phyloP scores from a whole-genome alignment of 2,329 filamentous ascomycete genomes.

The Macrophomina tecta region DNA sequence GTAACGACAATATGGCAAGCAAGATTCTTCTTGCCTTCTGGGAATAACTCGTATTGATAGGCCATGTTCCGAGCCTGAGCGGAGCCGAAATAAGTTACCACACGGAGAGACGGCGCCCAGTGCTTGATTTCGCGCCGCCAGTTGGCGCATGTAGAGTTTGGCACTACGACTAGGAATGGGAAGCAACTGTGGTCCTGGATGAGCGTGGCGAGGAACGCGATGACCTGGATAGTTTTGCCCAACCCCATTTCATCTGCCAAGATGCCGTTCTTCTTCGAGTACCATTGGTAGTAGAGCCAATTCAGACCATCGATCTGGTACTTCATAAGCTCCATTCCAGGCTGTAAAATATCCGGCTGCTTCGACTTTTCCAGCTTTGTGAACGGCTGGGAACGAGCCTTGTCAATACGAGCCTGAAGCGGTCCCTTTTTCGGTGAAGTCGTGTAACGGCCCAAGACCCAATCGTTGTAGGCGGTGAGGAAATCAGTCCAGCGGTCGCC shows the following conservation, averaged over 20 bases:
- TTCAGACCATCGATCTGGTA: constrained; percentile 95
- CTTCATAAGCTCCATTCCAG: constrained; percentile 82
- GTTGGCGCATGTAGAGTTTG: constrained; percentile 95
- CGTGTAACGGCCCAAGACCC: constrained; percentile 79
- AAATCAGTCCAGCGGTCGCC: constrained; percentile 80
- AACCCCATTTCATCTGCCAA: constrained; percentile 98
- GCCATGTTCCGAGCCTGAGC: constrained; percentile 76
- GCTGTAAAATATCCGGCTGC: constrained; percentile 74
- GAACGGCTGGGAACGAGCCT: constrained; percentile 72
- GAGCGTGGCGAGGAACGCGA: constrained; percentile 78
- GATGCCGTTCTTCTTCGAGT: constrained; percentile 81
- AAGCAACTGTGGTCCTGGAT: constrained; percentile 70
- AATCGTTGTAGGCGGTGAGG: constrained; percentile 82
- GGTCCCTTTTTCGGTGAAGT: constrained; percentile 59
- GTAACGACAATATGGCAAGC: constrained; percentile 92
- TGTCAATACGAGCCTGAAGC: constrained; percentile 71
- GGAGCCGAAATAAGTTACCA: constrained; percentile 91
- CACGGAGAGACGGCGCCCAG: constrained; percentile 84
- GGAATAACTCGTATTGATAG: constrained; percentile 84
- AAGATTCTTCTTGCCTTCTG: constrained; percentile 67
- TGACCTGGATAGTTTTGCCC: constrained; percentile 94
- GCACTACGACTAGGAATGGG: constrained; percentile 91
- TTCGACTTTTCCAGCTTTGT: constrained; percentile 68
- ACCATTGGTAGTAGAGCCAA: constrained; percentile 93
- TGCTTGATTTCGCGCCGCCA: constrained; percentile 96